Evolutionary conservation across 2,329 filamentous ascomycete genomes (phyloP).

Genomic region (Trichoderma asperellum): DNA sequence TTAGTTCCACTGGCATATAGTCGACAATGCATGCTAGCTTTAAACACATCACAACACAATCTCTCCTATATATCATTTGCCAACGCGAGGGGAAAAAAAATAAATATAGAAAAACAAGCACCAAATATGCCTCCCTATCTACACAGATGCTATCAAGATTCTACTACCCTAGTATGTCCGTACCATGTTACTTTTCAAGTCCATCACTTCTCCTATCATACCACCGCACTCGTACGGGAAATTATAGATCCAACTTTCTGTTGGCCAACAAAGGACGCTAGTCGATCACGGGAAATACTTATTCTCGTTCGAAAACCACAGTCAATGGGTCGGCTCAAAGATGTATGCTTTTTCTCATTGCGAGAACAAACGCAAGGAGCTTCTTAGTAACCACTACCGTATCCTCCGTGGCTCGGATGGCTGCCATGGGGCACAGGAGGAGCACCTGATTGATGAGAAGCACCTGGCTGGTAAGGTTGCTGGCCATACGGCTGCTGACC

Average conservation of each 20-base stretch:
- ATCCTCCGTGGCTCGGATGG: slow-evolving; percentile 28
- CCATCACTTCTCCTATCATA: not conserved
- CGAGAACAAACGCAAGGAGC: not conserved
- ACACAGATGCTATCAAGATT: slow-evolving; percentile 15
- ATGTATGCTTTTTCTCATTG: not conserved
- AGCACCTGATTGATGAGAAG: slow-evolving; percentile 35
- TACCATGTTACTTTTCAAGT: not conserved
- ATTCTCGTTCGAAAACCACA: not conserved
- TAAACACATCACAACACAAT: slow-evolving; percentile 5
- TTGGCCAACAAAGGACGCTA: not conserved
- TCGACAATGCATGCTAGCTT: not conserved
- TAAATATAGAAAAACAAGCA: slow-evolving; percentile 18
- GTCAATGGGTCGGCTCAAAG: not conserved
- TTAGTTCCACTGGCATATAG: not conserved
- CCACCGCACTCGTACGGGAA: not conserved
- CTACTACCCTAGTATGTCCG: slow-evolving; percentile 1
- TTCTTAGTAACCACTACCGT: slow-evolving; percentile 24
- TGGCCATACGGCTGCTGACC: slow-evolving; percentile 39
- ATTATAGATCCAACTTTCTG: slow-evolving; percentile 2
- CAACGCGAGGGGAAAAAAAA: not conserved
- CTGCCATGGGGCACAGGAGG: slow-evolving; percentile 30
- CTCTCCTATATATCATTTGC: not conserved
- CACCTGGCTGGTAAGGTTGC: slow-evolving; percentile 36
- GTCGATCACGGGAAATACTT: not conserved
- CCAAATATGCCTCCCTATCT: slow-evolving; percentile 23